A percentile compares a stretch with the other conserved stretches of the same genome.
Conservation (phyloP, 345 rosid genomes). For the Eucalyptus pauciflora region DNA sequence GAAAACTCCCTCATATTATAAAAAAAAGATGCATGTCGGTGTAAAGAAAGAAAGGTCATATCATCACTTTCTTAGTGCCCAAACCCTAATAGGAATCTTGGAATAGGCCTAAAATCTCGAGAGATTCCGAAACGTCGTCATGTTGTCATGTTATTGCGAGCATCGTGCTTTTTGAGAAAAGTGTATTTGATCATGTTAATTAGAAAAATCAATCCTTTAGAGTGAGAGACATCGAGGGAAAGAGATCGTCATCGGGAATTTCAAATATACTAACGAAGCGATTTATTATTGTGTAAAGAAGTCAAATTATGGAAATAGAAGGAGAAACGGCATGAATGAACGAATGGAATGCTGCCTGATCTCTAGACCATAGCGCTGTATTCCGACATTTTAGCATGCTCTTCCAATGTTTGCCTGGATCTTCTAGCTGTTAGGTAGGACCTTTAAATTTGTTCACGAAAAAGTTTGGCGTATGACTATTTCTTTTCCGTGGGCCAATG, state of each 20-base stretch:
- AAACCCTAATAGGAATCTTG: neutral
- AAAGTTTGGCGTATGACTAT: neutral
- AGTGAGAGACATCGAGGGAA: neutral
- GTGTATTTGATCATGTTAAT: neutral
- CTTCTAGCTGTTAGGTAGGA: neutral
- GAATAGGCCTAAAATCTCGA: neutral
- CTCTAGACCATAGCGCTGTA: neutral
- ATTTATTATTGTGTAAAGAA: neutral
- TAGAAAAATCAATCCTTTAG: neutral
- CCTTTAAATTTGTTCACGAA: neutral
- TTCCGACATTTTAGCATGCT: neutral
- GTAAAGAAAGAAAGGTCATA: neutral
- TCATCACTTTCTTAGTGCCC: neutral
- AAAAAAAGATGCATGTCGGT: neutral
- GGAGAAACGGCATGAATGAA: neutral
- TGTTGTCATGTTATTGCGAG: neutral
- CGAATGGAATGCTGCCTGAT: neutral
- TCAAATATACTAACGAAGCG: neutral
- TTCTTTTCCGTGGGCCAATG: neutral
- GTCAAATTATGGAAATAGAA: neutral
- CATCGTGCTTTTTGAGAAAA: neutral
- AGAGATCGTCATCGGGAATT: rapidly evolving
- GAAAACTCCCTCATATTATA: neutral
- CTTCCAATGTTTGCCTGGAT: neutral
- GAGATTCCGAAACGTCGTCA: neutral